Evolutionary conservation across 257 asterid genomes (phyloP).

Genomic region (Rehmannia glutinosa): DNA sequence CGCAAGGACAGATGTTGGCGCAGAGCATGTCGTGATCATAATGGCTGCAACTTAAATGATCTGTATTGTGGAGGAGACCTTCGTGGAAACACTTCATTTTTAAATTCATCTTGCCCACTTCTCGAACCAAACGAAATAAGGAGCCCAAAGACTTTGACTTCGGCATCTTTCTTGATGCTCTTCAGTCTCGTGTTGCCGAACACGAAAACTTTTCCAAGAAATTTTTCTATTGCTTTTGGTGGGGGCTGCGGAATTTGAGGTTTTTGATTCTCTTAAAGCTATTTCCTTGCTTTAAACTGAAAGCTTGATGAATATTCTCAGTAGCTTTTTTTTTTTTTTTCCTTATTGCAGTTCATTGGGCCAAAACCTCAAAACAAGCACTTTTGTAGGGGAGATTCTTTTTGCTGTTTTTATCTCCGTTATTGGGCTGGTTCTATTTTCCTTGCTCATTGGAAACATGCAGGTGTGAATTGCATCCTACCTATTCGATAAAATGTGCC

Average conservation of each 20-base stretch:
- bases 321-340: background rate
- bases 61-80: slow-evolving; percentile 31
- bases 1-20: slow-evolving; percentile 60
- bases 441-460: slow-evolving; percentile 46
- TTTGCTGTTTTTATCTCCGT: slow-evolving; percentile 38
- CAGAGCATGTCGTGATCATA: slow-evolving; percentile 21
- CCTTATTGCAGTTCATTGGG: slow-evolving; percentile 37
- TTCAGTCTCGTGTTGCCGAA: slow-evolving; percentile 44
- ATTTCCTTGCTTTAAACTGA: background rate
- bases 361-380: slow-evolving; percentile 49
- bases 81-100: slow-evolving; percentile 22
- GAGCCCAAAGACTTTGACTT: slow-evolving; percentile 43
- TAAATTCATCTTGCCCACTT: slow-evolving; percentile 38
- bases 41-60: background rate
- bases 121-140: slow-evolving; percentile 27
- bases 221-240: slow-evolving; percentile 66
- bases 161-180: slow-evolving; percentile 66
- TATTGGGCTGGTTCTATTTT: slow-evolving; percentile 35
- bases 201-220: slow-evolving; percentile 31
- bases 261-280: background rate
- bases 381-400: slow-evolving; percentile 32
- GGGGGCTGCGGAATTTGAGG: slow-evolving; percentile 78
- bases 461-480: slow-evolving; percentile 20
- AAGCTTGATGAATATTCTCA: too few species aligned
- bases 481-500: background rate